A percentile compares a stretch with the other conserved stretches of the same genome.
Evolutionary conservation across 305 asterid species (phyloP).

Genomic region (Fraxinus floribunda): DNA sequence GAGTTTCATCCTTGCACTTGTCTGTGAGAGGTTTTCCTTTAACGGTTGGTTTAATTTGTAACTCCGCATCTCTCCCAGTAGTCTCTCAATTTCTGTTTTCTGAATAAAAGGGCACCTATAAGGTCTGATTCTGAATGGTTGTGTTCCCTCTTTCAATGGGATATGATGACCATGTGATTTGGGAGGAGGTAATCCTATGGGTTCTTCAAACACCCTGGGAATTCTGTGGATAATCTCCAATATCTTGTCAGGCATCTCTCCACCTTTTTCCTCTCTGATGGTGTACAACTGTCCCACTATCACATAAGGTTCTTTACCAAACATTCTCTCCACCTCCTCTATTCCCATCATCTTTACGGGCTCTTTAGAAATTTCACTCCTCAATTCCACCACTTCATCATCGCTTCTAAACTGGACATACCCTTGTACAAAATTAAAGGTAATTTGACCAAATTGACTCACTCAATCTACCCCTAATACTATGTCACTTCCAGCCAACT

Average conservation of each 20-base stretch:
- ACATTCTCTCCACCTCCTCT: background rate
- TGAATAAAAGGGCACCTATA: background rate
- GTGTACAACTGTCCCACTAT: background rate
- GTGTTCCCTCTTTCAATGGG: background rate
- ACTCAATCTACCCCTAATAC: background rate
- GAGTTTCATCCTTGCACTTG: background rate
- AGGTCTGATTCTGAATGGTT: background rate
- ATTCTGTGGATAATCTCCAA: background rate
- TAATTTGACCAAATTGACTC: background rate
- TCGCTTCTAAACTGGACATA: background rate
- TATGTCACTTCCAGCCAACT: background rate
- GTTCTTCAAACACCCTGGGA: background rate
- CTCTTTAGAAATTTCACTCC: background rate
- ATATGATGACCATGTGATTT: background rate
- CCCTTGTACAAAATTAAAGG: background rate
- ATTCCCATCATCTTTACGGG: background rate
- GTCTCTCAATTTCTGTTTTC: background rate
- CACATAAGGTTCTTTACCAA: background rate
- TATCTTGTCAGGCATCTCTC: background rate
- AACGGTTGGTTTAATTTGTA: background rate
- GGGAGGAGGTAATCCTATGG: background rate
- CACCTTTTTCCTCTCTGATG: background rate
- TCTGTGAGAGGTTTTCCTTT: background rate
- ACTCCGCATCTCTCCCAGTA: background rate
- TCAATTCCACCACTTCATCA: background rate